Evolutionary conservation across 2,329 filamentous ascomycete genomes (phyloP).

Genomic region (Beauveria pseudobassiana): DNA sequence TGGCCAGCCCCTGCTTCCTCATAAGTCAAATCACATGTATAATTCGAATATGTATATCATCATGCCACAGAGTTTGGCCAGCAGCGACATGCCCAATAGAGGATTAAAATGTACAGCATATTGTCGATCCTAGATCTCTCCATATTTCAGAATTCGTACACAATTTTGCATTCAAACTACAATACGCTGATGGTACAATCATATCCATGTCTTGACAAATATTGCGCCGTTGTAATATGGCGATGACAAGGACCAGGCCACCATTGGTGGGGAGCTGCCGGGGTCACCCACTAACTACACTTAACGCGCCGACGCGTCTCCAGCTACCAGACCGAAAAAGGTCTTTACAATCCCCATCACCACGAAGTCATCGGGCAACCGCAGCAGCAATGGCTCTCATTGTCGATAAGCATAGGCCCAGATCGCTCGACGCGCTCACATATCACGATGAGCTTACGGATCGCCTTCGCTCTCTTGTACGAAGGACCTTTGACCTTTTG

Average conservation of each 20-base stretch:
- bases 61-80: conserved; percentile 1
- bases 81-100: not conserved
- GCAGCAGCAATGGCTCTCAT: conserved; percentile 53
- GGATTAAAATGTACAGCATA: conserved; percentile 2
- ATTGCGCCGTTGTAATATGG: too few species aligned
- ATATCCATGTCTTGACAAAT: too few species aligned
- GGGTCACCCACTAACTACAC: not conserved
- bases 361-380: conserved; percentile 6
- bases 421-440: conserved; percentile 68
- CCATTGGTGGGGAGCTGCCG: conserved; percentile 5
- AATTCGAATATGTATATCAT: conserved; percentile 12
- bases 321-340: conserved; percentile 16
- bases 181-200: not conserved
- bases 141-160: not conserved
- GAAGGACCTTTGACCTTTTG: conserved; percentile 17
- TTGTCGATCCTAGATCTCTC: not conserved
- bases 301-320: conserved; percentile 20
- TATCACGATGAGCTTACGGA: conserved; percentile 88
- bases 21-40: conserved; percentile 16
- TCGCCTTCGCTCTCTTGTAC: conserved; percentile 76
- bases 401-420: conserved; percentile 65
- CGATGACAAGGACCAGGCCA: not conserved
- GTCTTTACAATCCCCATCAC: conserved; percentile 13
- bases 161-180: not conserved
- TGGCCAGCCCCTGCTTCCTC: conserved; percentile 27